These are phyloP conservation scores for Lipomyces anomalus DNA, from an alignment of 805 yeast species.

Conservation along the genomic window DNA sequence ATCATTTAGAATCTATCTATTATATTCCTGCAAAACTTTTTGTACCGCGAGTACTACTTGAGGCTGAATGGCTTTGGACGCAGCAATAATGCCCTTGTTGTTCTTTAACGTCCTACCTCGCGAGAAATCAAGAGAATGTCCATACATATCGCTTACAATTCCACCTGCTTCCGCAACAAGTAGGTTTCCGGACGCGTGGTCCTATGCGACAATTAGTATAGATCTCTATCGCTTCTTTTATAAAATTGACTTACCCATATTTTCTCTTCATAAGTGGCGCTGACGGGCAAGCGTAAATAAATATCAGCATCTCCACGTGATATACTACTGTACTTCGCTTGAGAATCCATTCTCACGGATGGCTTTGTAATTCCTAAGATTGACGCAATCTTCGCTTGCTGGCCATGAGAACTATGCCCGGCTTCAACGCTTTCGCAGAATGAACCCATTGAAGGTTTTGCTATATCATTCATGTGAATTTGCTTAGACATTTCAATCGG, in stretches of 20 bases:
- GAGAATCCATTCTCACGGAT: slow-evolving; percentile 81
- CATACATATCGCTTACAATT: slow-evolving; percentile 75
- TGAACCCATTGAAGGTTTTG: slow-evolving; percentile 44
- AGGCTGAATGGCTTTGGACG: slow-evolving; percentile 31
- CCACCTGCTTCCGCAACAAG: slow-evolving; percentile 91
- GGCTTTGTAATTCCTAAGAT: slow-evolving; percentile 52
- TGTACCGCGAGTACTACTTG: slow-evolving; percentile 19
- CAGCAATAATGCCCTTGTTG: slow-evolving; percentile 93
- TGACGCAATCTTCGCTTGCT: slow-evolving; percentile 69
- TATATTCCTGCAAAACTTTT: slow-evolving; percentile 19
- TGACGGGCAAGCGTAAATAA: slow-evolving; percentile 81
- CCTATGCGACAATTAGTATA: slow-evolving; percentile 38
- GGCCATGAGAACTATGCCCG: slow-evolving; percentile 87
- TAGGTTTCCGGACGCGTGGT: slow-evolving; percentile 93
- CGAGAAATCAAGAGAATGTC: slow-evolving; percentile 72
- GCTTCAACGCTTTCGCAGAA: slow-evolving; percentile 93
- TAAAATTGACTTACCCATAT: slow-evolving; percentile 54
- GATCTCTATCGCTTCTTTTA: neutral
- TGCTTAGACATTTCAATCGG: slow-evolving; percentile 30
- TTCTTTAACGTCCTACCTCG: slow-evolving; percentile 65
- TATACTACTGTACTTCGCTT: slow-evolving; percentile 89
- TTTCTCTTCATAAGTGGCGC: slow-evolving; percentile 74
- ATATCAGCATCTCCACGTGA: slow-evolving; percentile 90
- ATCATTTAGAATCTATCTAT: too few relatives aligned
- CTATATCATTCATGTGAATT: slow-evolving; percentile 50